Conservation (phyloP, 257 asterid genomes). For the Haberlea rhodopensis region DNA sequence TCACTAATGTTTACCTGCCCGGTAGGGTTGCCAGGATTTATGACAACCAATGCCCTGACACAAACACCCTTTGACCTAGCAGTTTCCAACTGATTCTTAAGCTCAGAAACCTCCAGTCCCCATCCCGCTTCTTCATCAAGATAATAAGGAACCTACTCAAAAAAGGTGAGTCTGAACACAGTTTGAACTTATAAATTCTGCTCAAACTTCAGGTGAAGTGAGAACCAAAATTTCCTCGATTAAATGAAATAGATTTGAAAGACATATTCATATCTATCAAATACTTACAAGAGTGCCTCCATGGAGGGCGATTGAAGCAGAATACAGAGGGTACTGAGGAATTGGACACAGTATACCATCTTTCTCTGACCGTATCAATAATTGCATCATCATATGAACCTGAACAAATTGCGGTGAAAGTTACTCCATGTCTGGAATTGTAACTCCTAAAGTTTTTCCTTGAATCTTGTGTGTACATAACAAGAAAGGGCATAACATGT, state of each 20-base stretch:
- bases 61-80: conserved; percentile 72
- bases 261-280: not conserved
- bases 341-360: conserved; percentile 98
- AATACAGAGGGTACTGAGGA: conserved; percentile 94
- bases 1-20: conserved; percentile 63
- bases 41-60: conserved; percentile 89
- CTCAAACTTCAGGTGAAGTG: not conserved
- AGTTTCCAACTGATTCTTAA: conserved; percentile 69
- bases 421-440: conserved; percentile 8
- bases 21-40: conserved; percentile 98
- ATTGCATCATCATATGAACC: conserved; percentile 99
- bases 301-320: conserved; percentile 86
- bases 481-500: not conserved
- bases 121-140: conserved; percentile 96
- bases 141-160: conserved; percentile 79
- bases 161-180: not conserved
- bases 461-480: not conserved
- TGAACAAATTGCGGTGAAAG: conserved; percentile 27
- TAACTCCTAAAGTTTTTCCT: not conserved
- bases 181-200: not conserved
- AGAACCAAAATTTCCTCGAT: not conserved
- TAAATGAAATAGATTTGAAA: not conserved
- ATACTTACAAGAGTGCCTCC: conserved; percentile 91
- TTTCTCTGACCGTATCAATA: conserved; percentile 66
- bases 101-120: conserved; percentile 88